A percentile compares a stretch with the other conserved stretches of the same genome.
Conservation (phyloP, 23 red algal species). For the Gracilaria vermiculophylla region DNA sequence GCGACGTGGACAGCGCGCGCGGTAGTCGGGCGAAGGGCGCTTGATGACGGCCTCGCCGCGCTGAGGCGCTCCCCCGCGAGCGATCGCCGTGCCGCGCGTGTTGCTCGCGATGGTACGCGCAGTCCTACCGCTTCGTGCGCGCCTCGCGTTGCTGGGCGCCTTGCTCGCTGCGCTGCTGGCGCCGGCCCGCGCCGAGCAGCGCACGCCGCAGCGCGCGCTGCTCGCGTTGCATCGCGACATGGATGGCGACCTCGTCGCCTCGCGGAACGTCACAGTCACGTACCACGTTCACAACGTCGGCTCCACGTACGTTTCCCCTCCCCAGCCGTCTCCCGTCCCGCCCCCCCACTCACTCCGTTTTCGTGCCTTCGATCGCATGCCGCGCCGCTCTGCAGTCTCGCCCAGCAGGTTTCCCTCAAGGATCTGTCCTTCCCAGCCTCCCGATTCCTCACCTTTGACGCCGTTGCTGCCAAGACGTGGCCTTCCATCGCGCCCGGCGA, state of each 20-base stretch:
- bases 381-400: not conserved
- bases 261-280: conserved; percentile 22
- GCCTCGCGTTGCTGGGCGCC: not conserved
- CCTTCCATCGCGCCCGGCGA: not conserved
- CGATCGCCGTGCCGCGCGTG: not conserved
- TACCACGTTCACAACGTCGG: conserved; percentile 48
- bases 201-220: conserved; percentile 8
- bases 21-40: not conserved
- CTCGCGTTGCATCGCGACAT: conserved; percentile 24
- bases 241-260: conserved; percentile 29
- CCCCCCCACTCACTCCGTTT: not conserved
- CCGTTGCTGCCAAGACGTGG: not conserved
- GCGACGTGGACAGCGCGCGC: not conserved
- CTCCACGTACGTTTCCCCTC: not conserved
- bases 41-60: not conserved
- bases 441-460: conserved; percentile 33
- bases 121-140: not conserved
- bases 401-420: conserved; percentile 13
- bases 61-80: not conserved
- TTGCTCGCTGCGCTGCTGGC: not conserved
- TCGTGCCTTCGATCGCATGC: no score
- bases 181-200: not conserved
- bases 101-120: not conserved
- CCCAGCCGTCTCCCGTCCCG: not conserved
- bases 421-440: conserved; percentile 60